Conservation (phyloP, 371 early-diverging fungal species). For the Syncephalastrum sp. region DNA sequence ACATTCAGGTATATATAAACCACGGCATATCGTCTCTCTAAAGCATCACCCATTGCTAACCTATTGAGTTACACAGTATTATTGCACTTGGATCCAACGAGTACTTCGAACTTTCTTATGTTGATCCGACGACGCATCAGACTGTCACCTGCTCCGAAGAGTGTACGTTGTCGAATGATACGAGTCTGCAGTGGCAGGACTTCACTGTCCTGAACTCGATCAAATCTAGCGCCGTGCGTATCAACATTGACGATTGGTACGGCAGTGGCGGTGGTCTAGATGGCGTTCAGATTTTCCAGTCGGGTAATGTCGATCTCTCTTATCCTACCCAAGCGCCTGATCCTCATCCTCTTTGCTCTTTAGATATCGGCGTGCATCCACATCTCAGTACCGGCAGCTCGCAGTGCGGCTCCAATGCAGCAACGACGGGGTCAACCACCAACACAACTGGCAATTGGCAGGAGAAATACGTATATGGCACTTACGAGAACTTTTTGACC, state of each 20-base stretch:
- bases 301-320: constrained; percentile 30
- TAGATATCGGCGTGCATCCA: constrained; percentile 52
- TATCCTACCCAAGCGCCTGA: background rate
- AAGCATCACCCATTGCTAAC: background rate
- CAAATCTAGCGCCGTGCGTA: constrained; percentile 47
- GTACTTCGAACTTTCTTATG: constrained; percentile 58
- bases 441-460: constrained; percentile 37
- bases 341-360: background rate
- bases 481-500: constrained; percentile 40
- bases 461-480: constrained; percentile 32
- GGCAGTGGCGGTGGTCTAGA: constrained; percentile 76
- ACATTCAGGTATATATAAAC: constrained; percentile 42
- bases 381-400: constrained; percentile 24
- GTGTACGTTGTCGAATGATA: constrained; percentile 57
- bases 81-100: constrained; percentile 44
- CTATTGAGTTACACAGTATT: constrained; percentile 21
- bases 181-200: constrained; percentile 56
- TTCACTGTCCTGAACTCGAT: constrained; percentile 50
- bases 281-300: constrained; percentile 64
- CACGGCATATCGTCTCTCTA: background rate
- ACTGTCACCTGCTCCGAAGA: constrained; percentile 52
- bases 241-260: constrained; percentile 71
- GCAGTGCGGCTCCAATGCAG: constrained; percentile 15
- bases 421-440: constrained; percentile 18
- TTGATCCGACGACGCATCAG: constrained; percentile 54